Base-by-base conservation (phyloP, 192 early-diverging fungal genomes). In the Coemansia sp. region DNA sequence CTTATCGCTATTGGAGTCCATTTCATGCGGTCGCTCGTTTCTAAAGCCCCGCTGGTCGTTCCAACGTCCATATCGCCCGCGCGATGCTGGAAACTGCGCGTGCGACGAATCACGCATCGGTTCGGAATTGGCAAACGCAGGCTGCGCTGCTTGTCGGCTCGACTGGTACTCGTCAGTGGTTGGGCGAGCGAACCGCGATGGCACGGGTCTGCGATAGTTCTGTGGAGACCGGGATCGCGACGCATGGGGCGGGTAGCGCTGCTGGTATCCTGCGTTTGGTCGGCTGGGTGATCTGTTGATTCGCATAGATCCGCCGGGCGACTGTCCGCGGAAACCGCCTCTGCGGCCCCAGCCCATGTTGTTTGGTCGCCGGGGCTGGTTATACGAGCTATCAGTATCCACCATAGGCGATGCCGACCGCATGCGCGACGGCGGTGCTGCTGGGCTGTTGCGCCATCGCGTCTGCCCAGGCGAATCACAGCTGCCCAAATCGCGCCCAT, bases 151-250 rank as follows among this genome's bases (percentile, higher is more conserved):
- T 44, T 44, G 34, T 25, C 18, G 54, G 9, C 18, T 56, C 5
- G 54, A 8, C 28, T 17, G 14, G 10, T 56, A 56, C 5, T 31
- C 28, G n/a, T 25, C 31, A 7, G 52, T 25, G 15, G 54, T 11
- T 15, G 3, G 26, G 18, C 38, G 52, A 12, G 25, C 20, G 14
- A 52, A 52, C 3, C 37, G 51, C 12, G 51, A 9, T 17, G 62
- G 63, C 38, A 60, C 21, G 0, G 50, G 60, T 8, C 70, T 51
- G 21, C 40, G 58, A 12, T 59, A 44, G 4, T 36, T 46, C 12
- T 21, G 40, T 2, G 76, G 76, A 31, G 76, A 78, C 31, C 76
- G 65, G 2, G 76, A 73, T 9, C 76, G 66, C 10, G 76, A 72
- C 15, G 9, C 11, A 38, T 42, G 36, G 28, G 9, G 50, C 5